Evolutionary conservation across 108 stramenopile genomes (phyloP).

Genomic region (Aurantiochytrium sp.): DNA sequence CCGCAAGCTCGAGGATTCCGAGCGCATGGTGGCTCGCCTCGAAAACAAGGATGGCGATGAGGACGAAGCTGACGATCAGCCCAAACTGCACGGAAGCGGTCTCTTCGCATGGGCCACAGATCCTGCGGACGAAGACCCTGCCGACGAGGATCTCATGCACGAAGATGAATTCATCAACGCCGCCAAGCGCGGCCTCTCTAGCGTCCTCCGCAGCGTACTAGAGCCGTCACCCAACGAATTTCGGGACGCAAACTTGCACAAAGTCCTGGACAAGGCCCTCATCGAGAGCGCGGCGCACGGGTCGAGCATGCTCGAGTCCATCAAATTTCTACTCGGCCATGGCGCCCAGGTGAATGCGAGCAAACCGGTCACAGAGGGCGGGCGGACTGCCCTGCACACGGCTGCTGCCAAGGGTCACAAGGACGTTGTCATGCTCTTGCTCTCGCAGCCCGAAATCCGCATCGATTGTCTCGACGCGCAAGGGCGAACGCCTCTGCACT

Average conservation of each 20-base stretch:
- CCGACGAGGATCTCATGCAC: neutral
- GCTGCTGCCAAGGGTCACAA: neutral
- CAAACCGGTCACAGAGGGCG: neutral
- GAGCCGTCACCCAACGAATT: neutral
- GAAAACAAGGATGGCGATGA: neutral
- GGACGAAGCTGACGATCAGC: neutral
- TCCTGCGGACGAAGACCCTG: too few species aligned
- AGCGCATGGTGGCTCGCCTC: too few species aligned
- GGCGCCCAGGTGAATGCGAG: neutral
- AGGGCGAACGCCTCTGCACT: neutral
- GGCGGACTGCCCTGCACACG: neutral
- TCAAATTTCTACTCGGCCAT: neutral
- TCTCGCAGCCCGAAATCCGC: neutral
- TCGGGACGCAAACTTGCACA: neutral
- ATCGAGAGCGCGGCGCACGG: neutral
- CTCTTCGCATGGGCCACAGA: too few species aligned
- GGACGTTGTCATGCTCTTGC: neutral
- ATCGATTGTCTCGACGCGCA: neutral
- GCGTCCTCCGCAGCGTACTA: neutral
- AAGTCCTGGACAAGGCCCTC: neutral
- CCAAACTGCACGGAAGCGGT: too few species aligned
- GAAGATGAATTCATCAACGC: neutral
- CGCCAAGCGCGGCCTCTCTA: neutral
- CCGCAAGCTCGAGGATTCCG: too few species aligned
- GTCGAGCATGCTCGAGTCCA: neutral